Evolutionary conservation across 1,139 yeast species (phyloP).

Genomic region (Yamadazyma songkhlaensis): DNA sequence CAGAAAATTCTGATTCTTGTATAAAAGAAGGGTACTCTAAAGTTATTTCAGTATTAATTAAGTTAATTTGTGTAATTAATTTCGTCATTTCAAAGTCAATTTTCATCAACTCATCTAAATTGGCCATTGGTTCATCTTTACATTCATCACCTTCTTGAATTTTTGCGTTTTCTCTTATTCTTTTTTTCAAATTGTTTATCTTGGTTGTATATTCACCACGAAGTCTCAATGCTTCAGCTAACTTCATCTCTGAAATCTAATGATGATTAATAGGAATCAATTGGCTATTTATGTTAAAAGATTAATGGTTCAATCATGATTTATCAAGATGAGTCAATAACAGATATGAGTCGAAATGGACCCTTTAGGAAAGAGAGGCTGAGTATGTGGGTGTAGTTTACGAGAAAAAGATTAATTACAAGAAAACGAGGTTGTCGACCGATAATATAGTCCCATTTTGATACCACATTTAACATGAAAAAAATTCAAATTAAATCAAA

Average conservation of each 20-base stretch:
- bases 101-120: constrained; percentile 8
- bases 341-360: neutral
- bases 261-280: too few relatives aligned
- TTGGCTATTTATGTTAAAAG: too few relatives aligned
- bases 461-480: constrained; percentile 15
- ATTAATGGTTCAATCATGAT: too few relatives aligned
- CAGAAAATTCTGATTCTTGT: constrained; percentile 5
- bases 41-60: constrained; percentile 10
- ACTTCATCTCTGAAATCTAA: constrained; percentile 3
- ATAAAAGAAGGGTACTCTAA: constrained; percentile 10
- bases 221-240: constrained; percentile 14
- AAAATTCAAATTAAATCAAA: constrained; percentile 12
- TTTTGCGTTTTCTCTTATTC: constrained; percentile 12
- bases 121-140: constrained; percentile 10
- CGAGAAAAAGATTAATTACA: too few relatives aligned
- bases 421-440: constrained; percentile 29
- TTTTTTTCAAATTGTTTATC: constrained; percentile 7
- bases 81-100: constrained; percentile 10
- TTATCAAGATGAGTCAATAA: neutral
- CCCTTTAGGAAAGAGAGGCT: too few relatives aligned
- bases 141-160: constrained; percentile 17
- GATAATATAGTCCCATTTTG: constrained; percentile 40
- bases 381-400: too few relatives aligned
- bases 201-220: constrained; percentile 11
- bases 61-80: constrained; percentile 12